phyloP scores from a whole-genome alignment of 2,329 filamentous ascomycete genomes.

The Exophiala xenobiotica region DNA sequence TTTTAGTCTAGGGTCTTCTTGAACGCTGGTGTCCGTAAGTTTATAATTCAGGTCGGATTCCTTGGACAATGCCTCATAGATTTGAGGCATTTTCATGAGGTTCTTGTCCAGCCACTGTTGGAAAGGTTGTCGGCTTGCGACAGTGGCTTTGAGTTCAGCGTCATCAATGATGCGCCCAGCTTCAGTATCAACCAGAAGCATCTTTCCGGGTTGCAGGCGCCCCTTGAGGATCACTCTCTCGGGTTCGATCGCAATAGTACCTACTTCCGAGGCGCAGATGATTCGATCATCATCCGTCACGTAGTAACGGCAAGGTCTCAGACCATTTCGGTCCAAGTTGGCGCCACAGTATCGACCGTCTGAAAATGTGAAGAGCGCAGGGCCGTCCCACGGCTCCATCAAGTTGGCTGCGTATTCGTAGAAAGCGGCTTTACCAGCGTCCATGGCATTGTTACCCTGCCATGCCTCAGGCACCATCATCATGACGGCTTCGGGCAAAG shows the following conservation, averaged over 20 bases:
- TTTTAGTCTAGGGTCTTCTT: slow-evolving; percentile 79
- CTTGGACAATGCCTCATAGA: slow-evolving; percentile 60
- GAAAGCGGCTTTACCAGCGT: slow-evolving; percentile 92
- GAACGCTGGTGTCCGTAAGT: slow-evolving; percentile 68
- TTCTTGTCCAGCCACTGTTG: slow-evolving; percentile 82
- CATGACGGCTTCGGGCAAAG: slow-evolving; percentile 94
- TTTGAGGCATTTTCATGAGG: slow-evolving; percentile 74
- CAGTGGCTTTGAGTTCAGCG: slow-evolving; percentile 82
- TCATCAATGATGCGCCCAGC: slow-evolving; percentile 93
- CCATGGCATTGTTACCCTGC: slow-evolving; percentile 91
- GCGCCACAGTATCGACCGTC: slow-evolving; percentile 96
- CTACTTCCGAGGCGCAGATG: slow-evolving; percentile 94
- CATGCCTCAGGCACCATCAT: slow-evolving; percentile 97
- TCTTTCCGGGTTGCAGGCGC: slow-evolving; percentile 87
- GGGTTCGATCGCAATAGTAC: slow-evolving; percentile 86
- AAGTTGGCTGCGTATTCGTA: slow-evolving; percentile 98
- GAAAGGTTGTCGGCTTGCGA: slow-evolving; percentile 86
- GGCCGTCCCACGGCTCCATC: slow-evolving; percentile 99
- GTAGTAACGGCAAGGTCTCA: slow-evolving; percentile 94
- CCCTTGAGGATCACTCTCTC: slow-evolving; percentile 91
- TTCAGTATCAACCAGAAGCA: slow-evolving; percentile 91
- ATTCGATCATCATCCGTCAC: slow-evolving; percentile 96
- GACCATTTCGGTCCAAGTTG: slow-evolving; percentile 91
- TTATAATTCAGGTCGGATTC: slow-evolving; percentile 64
- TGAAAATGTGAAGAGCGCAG: slow-evolving; percentile 93